Base-by-base conservation (phyloP, 495 filamentous ascomycete species). In the Massariosphaeria phaeospora region DNA sequence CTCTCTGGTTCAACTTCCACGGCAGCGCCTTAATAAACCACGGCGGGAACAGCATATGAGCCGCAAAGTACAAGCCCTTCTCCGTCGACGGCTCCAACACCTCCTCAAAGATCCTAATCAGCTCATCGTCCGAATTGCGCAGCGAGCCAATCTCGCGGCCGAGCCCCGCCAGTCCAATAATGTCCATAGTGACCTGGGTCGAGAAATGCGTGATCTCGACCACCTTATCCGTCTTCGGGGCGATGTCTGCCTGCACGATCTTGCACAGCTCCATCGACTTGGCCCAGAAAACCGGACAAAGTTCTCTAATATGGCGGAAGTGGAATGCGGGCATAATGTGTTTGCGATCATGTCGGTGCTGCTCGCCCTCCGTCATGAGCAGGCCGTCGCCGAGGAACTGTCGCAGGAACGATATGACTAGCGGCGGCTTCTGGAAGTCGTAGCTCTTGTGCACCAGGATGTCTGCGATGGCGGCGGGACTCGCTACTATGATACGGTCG, bases 381-480 rank as follows among this genome's bases (percentile, higher is more conserved):
- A 72, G 33, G 2, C 69, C 69, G 25, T 67, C 39, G 12, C 69
- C 69, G 1, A 71, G 48, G 27, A 70, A 64, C 23, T 56, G 50
- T 1, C 46, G 23, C 24, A 71, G 52, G 41, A 66, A 66, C 1
- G 29, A 64, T 25, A 73, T 73, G 20, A 66, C 66, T 11, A 68
- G 68, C 55, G 68, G 65, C 6, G 75, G 74, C 55, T 79, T 79
- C 61, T 79, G 74, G 20, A 76, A 78, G 53, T 78, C 75, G 50
- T 78, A 78, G 7, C 73, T 55, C 20, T 70, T 66, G 43, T 62
- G 57, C 2, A 68, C 65, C 0, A 70, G 53, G 5, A 71, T 60
- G 6, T 71, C 69, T 12, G 59, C 64, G 11, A 71, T 26, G 2
- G 66, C 51, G 20, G 59, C 45, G 11, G 66, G 64, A 18, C 35